Conservation (phyloP, 2,329 filamentous ascomycete species). For the Nothophaeocryptopus gaeumannii region DNA sequence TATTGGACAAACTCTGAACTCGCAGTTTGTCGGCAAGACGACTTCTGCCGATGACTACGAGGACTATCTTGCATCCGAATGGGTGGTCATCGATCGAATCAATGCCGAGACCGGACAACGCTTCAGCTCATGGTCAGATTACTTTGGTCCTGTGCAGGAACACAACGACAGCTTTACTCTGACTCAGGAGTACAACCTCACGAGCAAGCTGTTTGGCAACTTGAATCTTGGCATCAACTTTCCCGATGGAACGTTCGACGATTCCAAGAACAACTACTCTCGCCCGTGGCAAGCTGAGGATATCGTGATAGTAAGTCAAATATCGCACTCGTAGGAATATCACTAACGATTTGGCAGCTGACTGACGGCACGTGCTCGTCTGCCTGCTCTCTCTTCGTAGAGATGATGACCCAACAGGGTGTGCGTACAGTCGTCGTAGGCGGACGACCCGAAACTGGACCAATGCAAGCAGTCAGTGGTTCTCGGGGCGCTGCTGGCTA, state of each 20-base stretch:
- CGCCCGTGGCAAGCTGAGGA: too few species aligned
- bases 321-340: too few species aligned
- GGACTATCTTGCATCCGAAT: slow-evolving; percentile 16
- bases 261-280: too few species aligned
- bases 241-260: too few species aligned
- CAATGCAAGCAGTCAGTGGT: slow-evolving; percentile 32
- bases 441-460: slow-evolving; percentile 25
- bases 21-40: slow-evolving; percentile 14
- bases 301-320: too few species aligned
- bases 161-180: slow-evolving; percentile 24
- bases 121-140: slow-evolving; percentile 32
- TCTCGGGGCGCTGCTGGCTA: slow-evolving; percentile 23
- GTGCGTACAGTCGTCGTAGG: slow-evolving; percentile 30
- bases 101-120: slow-evolving; percentile 27
- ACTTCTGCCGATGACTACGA: slow-evolving; percentile 1
- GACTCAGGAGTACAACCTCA: slow-evolving; percentile 26
- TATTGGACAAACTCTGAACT: slow-evolving; percentile 24
- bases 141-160: slow-evolving; percentile 26
- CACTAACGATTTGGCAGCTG: too few species aligned
- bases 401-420: slow-evolving; percentile 32
- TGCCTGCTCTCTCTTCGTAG: slow-evolving; percentile 30
- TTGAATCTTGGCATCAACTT: too few species aligned
- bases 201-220: too few species aligned
- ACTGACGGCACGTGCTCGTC: slow-evolving; percentile 30
- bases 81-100: slow-evolving; percentile 28